phyloP scores from a whole-genome alignment of 257 asterid species.

The Buddleja alternifolia region DNA sequence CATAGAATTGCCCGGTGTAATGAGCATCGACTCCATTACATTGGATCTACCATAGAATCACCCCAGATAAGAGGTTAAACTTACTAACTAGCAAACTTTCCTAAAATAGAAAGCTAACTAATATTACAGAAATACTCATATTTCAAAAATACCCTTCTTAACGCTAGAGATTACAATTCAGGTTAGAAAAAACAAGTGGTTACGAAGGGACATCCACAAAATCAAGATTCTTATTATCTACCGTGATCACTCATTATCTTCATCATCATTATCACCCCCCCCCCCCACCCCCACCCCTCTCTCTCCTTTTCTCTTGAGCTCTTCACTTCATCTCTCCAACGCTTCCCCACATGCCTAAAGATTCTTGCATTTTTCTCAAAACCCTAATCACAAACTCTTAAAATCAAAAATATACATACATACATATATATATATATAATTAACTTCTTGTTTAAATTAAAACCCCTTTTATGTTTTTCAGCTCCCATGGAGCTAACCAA shows the following conservation, averaged over 20 bases:
- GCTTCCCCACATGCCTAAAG: constrained; percentile 34
- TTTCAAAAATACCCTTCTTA: too few species aligned
- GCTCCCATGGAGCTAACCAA: constrained; percentile 42
- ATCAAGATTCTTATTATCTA: constrained; percentile 35
- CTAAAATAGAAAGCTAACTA: too few species aligned
- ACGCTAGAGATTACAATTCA: constrained; percentile 21
- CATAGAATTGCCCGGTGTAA: too few species aligned
- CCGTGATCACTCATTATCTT: constrained; percentile 6
- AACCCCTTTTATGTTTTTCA: constrained; percentile 15
- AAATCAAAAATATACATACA: not conserved
- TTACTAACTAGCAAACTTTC: too few species aligned
- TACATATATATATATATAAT: too few species aligned
- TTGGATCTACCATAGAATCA: too few species aligned
- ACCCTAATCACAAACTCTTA: constrained; percentile 32
- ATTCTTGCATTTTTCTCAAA: constrained; percentile 34
- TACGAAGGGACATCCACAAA: constrained; percentile 37
- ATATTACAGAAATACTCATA: too few species aligned
- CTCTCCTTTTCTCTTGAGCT: not conserved
- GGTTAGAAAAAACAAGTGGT: constrained; percentile 32
- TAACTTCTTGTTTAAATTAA: too few species aligned
- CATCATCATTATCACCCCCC: constrained; percentile 31
- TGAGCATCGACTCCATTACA: too few species aligned
- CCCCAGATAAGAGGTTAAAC: too few species aligned
- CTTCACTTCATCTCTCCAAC: not conserved
- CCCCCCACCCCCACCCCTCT: not conserved